These are phyloP conservation scores for Tolypocladium sp. DNA, from an alignment of 2,329 filamentous ascomycete genomes.

Conservation along the genomic window DNA sequence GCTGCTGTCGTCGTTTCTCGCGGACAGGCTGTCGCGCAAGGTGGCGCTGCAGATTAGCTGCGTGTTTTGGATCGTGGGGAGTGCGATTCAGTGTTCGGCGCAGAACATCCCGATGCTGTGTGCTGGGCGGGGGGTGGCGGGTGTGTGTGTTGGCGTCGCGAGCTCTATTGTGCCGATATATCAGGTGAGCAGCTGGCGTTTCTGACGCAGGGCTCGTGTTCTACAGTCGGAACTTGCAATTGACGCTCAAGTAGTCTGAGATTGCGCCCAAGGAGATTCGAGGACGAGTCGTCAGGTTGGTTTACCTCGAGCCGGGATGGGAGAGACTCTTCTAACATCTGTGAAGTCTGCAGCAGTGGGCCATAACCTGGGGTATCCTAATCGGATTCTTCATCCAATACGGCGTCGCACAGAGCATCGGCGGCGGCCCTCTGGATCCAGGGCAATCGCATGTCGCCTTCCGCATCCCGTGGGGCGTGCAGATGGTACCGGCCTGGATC, in stretches of 20 bases:
- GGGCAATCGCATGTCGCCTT: slow-evolving; percentile 45
- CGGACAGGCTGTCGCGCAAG: slow-evolving; percentile 40
- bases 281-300: slow-evolving; percentile 44
- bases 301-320: not conserved
- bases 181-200: slow-evolving; percentile 24
- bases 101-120: slow-evolving; percentile 64
- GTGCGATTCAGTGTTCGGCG: slow-evolving; percentile 49
- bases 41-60: slow-evolving; percentile 39
- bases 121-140: slow-evolving; percentile 61
- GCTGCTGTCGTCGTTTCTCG: slow-evolving; percentile 38
- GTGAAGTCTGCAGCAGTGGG: slow-evolving; percentile 52
- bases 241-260: too few relatives aligned
- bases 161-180: slow-evolving; percentile 65
- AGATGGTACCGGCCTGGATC: slow-evolving; percentile 44
- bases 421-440: slow-evolving; percentile 38
- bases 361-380: slow-evolving; percentile 61
- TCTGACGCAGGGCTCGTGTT: too few relatives aligned
- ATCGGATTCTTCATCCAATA: slow-evolving; percentile 62
- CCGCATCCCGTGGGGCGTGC: slow-evolving; percentile 53
- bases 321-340: not conserved
- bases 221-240: too few relatives aligned
- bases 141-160: slow-evolving; percentile 64
- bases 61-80: slow-evolving; percentile 40
- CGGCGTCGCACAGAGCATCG: slow-evolving; percentile 43
- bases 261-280: slow-evolving; percentile 49